A percentile compares a stretch with the other conserved stretches of the same genome.
Conservation (phyloP, 2,329 filamentous ascomycete genomes). For the Ascocoryne sarcoides region DNA sequence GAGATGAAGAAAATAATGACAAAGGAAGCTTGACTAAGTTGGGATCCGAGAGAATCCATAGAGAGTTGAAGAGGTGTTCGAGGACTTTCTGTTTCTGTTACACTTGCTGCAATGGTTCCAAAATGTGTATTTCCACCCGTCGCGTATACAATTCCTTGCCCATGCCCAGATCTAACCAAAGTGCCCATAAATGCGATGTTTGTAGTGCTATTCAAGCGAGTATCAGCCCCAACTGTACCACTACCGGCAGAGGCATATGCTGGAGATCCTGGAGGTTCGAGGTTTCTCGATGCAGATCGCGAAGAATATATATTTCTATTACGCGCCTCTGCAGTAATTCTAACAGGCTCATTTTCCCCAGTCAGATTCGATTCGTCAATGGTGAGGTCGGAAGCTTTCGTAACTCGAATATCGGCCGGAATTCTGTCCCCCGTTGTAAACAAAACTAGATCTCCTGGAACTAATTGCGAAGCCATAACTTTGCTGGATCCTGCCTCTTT, state of each 20-base stretch:
- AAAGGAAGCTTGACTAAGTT: constrained; percentile 95
- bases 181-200: constrained; percentile 99
- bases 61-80: constrained; percentile 88
- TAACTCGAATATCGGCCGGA: constrained; percentile 91
- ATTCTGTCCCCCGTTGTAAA: constrained; percentile 96
- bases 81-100: constrained; percentile 91
- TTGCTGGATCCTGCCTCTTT: constrained; percentile 67
- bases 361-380: constrained; percentile 97
- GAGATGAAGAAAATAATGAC: constrained; percentile 90
- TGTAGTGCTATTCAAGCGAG: constrained; percentile 63
- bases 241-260: constrained; percentile 49
- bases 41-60: constrained; percentile 95
- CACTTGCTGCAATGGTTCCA: constrained; percentile 87
- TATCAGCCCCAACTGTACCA: constrained; percentile 53
- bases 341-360: constrained; percentile 89
- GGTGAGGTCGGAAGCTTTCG: constrained; percentile 76
- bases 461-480: constrained; percentile 77
- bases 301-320: constrained; percentile 23
- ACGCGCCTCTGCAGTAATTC: constrained; percentile 61
- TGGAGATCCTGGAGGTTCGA: constrained; percentile 41
- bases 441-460: constrained; percentile 84
- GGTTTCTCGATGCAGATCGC: constrained; percentile 21
- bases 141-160: constrained; percentile 93
- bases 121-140: constrained; percentile 93
- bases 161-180: constrained; percentile 86